Evolutionary conservation across 2,329 filamentous ascomycete genomes (phyloP), one percentile per base, ranked within the genome.

Genomic region (Verticillium isaacii): DNA sequence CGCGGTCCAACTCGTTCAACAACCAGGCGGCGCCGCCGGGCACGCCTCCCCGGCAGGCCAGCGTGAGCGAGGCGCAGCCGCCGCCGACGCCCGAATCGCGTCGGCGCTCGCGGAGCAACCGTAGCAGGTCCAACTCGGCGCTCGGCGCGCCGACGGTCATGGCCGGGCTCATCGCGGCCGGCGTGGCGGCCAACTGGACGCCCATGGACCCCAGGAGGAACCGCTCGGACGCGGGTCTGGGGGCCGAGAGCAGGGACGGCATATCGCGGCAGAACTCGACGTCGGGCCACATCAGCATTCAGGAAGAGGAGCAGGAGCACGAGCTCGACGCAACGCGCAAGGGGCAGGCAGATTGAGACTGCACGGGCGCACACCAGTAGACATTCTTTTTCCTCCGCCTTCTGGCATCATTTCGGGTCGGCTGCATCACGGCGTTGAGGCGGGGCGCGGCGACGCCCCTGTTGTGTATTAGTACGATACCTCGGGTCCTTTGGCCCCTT

Each of bases 141-240:
- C 81, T 93, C 12, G 90, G 88, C 12, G 89, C 90, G 2, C 88
- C 89, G 1, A 87, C 88, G 8, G 90, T 92, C 64, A 93, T 93
- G 90, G 89, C 90, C n/a, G 91, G 91, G 64, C 89, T 93, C 62
- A 86, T 93, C 58, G 91, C 90, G 9, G 90, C 89, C 54, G 89
- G 88, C 69, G 85, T 93, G 37, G 90, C 87, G 37, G 89, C 87
- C 15, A 89, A 88, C 34, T 93, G 90, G 90, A 91, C 89, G 57
- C 90, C 90, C 1, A 83, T 87, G 60, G 87, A 88, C 63, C 77
- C 84, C 9, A 76, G 73, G 57, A 58, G 64, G 32, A 57, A 58
- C 19, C 41, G 25, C 12, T 57, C 59, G 5, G 41, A 62, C 12
- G 61, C 61, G 36, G 45, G 45, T 19, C 56, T 61, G 50, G 64